These are phyloP conservation scores for Stagonosporopsis rhizophila DNA, from an alignment of 2,329 filamentous ascomycete genomes.

Conservation along the genomic window DNA sequence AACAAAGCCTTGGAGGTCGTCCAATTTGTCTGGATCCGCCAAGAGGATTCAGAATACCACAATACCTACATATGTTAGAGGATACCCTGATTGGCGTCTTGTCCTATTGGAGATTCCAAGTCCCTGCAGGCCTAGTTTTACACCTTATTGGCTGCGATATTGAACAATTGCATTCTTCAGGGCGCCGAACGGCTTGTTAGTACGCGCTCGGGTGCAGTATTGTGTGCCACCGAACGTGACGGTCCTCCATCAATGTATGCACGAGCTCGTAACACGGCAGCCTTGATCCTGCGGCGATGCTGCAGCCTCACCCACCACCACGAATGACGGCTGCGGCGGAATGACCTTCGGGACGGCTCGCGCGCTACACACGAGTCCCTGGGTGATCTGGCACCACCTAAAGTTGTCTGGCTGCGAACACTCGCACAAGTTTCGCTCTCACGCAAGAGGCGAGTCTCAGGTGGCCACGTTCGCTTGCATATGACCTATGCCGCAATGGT, in stretches of 20 bases:
- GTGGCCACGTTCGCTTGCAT: constrained; percentile 49
- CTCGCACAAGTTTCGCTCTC: constrained; percentile 37
- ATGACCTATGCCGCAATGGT: constrained; percentile 45
- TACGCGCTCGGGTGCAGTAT: neutral
- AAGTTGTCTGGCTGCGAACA: constrained; percentile 44
- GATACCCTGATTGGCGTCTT: neutral
- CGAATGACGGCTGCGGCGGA: constrained; percentile 20
- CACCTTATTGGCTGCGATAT: neutral
- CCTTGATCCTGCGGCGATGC: constrained; percentile 32
- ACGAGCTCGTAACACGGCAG: constrained; percentile 20
- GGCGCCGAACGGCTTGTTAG: neutral
- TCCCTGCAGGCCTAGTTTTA: neutral
- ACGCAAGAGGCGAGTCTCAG: constrained; percentile 45
- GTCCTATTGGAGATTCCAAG: neutral
- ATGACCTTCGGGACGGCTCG: constrained; percentile 44
- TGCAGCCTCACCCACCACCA: constrained; percentile 19
- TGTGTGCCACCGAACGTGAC: constrained; percentile 9
- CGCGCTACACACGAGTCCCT: constrained; percentile 35
- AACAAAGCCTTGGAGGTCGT: neutral
- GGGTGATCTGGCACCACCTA: constrained; percentile 50
- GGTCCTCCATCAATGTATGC: constrained; percentile 17
- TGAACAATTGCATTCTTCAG: neutral
- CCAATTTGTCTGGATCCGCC: constrained; percentile 3
- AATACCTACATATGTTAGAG: neutral
- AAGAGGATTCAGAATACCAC: neutral